A percentile compares a stretch with the other conserved stretches of the same genome.
These are phyloP conservation scores for Nemophila menziesii DNA, from an alignment of 257 asterid genomes.

Conservation along the genomic window DNA sequence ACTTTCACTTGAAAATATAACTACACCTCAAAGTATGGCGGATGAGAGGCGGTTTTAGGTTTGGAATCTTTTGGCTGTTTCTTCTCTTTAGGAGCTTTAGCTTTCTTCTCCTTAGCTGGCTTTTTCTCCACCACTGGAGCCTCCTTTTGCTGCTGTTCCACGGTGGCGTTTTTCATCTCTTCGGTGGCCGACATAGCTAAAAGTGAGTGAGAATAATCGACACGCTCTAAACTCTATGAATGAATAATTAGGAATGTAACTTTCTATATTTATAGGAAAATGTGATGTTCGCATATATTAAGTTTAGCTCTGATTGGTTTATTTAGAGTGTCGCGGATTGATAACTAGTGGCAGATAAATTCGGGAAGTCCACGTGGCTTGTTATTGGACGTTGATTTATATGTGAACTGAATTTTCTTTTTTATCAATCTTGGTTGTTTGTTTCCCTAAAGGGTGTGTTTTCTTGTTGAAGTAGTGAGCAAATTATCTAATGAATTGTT, in stretches of 20 bases:
- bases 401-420: constrained; percentile 26
- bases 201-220: not conserved
- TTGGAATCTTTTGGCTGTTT: constrained; percentile 33
- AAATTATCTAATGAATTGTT: not conserved
- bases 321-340: constrained; percentile 17
- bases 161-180: constrained; percentile 21
- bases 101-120: constrained; percentile 37
- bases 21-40: constrained; percentile 55
- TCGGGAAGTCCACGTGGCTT: constrained; percentile 23
- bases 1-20: not conserved
- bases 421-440: too few species aligned
- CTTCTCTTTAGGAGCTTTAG: constrained; percentile 39
- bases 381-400: constrained; percentile 4
- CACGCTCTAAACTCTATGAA: not conserved
- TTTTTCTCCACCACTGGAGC: constrained; percentile 10
- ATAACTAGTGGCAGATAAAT: not conserved
- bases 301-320: constrained; percentile 29
- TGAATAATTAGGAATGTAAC: not conserved
- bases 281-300: constrained; percentile 6
- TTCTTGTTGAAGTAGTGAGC: constrained; percentile 15
- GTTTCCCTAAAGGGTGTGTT: constrained; percentile 32
- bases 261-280: constrained; percentile 26
- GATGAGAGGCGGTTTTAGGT: constrained; percentile 51
- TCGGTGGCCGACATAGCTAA: constrained; percentile 29
- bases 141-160: constrained; percentile 15